Conservation (phyloP, 2,329 filamentous ascomycete species). For the Neocatenulostroma microsporum region DNA sequence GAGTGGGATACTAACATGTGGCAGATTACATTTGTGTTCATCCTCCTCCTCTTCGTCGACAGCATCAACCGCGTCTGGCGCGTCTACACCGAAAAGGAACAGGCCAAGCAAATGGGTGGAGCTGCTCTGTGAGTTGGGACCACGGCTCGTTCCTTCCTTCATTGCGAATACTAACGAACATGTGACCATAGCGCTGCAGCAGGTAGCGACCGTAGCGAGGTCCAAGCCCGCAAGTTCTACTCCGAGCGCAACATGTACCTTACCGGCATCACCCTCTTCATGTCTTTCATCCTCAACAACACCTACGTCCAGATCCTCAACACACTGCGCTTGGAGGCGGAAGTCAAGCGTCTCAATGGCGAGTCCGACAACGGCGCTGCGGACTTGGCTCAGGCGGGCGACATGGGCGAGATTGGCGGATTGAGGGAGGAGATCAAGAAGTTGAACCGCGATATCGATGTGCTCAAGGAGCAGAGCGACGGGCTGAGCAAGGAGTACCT, state of each 20-base stretch:
- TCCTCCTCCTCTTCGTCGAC: conserved; percentile 94
- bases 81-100: conserved; percentile 79
- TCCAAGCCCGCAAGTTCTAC: conserved; percentile 99
- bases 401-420: conserved; percentile 64
- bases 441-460: conserved; percentile 77
- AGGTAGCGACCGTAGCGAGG: conserved; percentile 88
- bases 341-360: conserved; percentile 74
- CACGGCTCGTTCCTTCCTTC: not conserved
- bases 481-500: conserved; percentile 79
- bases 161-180: not conserved
- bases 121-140: conserved; percentile 40
- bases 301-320: conserved; percentile 98
- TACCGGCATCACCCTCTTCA: conserved; percentile 97
- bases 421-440: conserved; percentile 59
- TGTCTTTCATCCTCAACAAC: conserved; percentile 96
- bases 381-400: conserved; percentile 58
- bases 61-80: conserved; percentile 95
- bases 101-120: conserved; percentile 54
- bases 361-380: conserved; percentile 45
- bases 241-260: conserved; percentile 99
- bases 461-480: conserved; percentile 84
- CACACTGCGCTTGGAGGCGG: conserved; percentile 83
- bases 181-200: conserved; percentile 53
- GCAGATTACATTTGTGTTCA: conserved; percentile 96
- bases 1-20: conserved; percentile 1